These are phyloP conservation scores for Backusella mclennaniae DNA, from an alignment of 192 early-diverging fungal species.

Conservation along the genomic window DNA sequence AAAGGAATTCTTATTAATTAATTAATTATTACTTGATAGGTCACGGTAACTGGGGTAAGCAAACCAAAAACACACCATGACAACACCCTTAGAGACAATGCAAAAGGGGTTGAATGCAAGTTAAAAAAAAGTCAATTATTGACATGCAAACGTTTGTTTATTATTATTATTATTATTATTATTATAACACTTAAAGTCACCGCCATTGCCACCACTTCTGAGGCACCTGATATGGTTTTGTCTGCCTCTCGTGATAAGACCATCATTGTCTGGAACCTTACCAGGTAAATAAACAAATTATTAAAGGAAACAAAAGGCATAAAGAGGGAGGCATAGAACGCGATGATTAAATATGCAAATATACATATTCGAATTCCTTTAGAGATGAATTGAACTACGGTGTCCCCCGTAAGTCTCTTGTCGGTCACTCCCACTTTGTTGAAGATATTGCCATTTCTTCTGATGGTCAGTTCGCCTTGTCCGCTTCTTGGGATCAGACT, in stretches of 20 bases:
- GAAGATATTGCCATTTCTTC: constrained; percentile 98
- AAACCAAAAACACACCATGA: background rate
- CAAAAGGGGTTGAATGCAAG: background rate
- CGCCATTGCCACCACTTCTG: constrained; percentile 94
- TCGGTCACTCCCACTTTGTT: constrained; percentile 99
- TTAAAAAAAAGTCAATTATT: background rate
- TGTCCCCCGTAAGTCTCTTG: constrained; percentile 83
- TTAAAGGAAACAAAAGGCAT: background rate
- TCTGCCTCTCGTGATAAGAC: constrained; percentile 99
- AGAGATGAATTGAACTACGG: constrained; percentile 92
- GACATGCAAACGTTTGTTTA: background rate
- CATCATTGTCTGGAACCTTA: constrained; percentile 97
- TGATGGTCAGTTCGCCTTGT: constrained; percentile 98
- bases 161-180: background rate
- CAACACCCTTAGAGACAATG: no score
- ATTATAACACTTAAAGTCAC: constrained; percentile 60
- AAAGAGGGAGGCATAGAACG: background rate
- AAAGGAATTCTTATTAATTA: background rate
- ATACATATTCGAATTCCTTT: background rate
- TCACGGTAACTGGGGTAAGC: constrained; percentile 42
- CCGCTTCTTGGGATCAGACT: constrained; percentile 99
- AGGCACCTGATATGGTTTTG: constrained; percentile 95
- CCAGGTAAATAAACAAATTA: constrained; percentile 29
- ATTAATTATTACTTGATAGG: constrained; percentile 10
- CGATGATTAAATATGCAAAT: background rate